Base-by-base conservation (phyloP, 2,329 filamentous ascomycete genomes). In the Aspergillus flavus region DNA sequence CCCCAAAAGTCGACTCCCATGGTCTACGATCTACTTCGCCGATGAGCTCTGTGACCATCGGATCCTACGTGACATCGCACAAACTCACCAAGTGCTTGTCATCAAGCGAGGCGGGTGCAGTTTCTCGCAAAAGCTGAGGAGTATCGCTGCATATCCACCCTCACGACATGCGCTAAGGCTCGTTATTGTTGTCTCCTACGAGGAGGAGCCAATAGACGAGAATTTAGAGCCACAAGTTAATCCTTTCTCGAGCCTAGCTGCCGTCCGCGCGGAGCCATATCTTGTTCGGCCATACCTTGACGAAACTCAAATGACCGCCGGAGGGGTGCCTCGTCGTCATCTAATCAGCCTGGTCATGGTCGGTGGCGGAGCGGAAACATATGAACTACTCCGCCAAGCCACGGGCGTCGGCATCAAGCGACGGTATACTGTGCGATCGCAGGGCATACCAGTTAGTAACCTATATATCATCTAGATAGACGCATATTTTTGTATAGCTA, bases 321-420 rank as follows among this genome's bases (percentile, higher is more conserved):
- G 83, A 4, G 93, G 93, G 0, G 81, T 93, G 58, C 83, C 85
- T 59, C 82, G 93, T 12, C 85, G 88, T 48, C 84, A 93, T 71
- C 89, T 89, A 2, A 89, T 98, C 43, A 87, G 91, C 14, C 88
- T 97, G 86, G 84, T 96, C 45, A 91, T 98, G 86, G 86, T 96
- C 23, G 87, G 87, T 0, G 93, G 91, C 0, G 90, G 89, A 0
- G 83, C 88, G 11, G 83, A 85, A 61, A 87, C 86, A 12, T 90
- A 93, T 69, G 83, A 85, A 32, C 78, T 89, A 61, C 81, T 97
- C 36, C 82, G 79, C 48, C 79, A 81, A 52, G 88, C 90, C n/a
- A 84, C 82, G 60, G 89, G 87, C 4, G 77, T 97, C 2, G 93
- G 92, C 0, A 80, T 97, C 65, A 87, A 91, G 72, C 85, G 93